Conservation (phyloP, 331 rosid species). For the Pyracantha coccinea region DNA sequence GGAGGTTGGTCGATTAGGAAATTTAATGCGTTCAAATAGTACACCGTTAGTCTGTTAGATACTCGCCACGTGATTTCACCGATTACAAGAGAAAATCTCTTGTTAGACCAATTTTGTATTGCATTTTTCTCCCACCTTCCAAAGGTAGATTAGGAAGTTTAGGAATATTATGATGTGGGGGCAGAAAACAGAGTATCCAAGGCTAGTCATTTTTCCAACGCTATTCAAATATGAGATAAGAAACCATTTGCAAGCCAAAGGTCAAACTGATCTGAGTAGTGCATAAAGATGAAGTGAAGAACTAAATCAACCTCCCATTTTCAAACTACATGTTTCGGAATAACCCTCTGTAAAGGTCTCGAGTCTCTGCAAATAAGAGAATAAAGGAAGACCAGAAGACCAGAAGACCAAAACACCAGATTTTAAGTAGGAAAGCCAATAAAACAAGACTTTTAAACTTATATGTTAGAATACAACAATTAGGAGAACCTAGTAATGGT, state of each 20-base stretch:
- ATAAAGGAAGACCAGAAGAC: too few species aligned
- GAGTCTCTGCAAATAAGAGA: not conserved
- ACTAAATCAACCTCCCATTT: not conserved
- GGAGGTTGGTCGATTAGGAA: too few species aligned
- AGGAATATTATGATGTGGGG: not conserved
- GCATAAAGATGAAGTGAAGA: not conserved
- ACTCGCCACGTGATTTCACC: too few species aligned
- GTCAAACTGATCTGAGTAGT: too few species aligned
- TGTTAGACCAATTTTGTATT: not conserved
- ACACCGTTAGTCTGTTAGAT: too few species aligned
- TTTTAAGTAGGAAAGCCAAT: not conserved
- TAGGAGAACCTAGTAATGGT: conserved; percentile 10
- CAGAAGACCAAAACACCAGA: not conserved
- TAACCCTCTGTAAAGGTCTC: not conserved
- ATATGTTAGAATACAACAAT: conserved; percentile 5
- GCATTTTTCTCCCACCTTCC: not conserved
- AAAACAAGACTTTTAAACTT: not conserved
- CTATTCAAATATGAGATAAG: not conserved
- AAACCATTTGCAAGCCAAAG: not conserved
- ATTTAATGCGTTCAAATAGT: too few species aligned
- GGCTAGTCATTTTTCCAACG: not conserved
- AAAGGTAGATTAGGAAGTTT: not conserved
- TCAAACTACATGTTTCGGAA: not conserved
- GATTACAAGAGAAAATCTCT: too few species aligned
- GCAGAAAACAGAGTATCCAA: not conserved